Evolutionary conservation across 2,329 filamentous ascomycete genomes (phyloP).

Genomic region (Fusarium bulbicola): DNA sequence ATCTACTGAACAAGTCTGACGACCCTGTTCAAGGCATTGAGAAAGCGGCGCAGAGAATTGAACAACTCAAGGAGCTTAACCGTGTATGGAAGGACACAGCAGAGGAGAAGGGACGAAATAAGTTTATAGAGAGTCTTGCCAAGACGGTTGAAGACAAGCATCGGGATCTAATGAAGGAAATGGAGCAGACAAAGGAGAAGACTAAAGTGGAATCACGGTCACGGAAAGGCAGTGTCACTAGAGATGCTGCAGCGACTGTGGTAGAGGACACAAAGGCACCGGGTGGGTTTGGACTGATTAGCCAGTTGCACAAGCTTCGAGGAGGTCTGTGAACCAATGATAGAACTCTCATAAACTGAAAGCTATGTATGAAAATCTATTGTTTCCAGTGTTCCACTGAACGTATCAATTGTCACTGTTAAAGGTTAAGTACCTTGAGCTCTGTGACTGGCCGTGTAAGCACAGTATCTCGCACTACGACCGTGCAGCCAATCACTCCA

Average conservation of each 20-base stretch:
- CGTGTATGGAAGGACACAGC: constrained; percentile 95
- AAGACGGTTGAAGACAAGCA: constrained; percentile 84
- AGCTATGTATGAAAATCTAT: background rate
- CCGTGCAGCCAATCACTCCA: constrained; percentile 22
- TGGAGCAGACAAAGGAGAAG: constrained; percentile 55
- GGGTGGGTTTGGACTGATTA: constrained; percentile 68
- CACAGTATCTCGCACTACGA: constrained; percentile 4
- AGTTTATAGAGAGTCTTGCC: constrained; percentile 83
- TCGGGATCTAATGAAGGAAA: constrained; percentile 61
- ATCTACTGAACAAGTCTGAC: constrained; percentile 65
- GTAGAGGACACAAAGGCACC: constrained; percentile 55
- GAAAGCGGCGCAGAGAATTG: constrained; percentile 77
- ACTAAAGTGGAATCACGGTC: constrained; percentile 47
- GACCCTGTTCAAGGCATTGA: constrained; percentile 75
- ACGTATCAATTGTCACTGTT: background rate
- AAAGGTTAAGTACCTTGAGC: background rate
- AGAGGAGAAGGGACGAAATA: constrained; percentile 85
- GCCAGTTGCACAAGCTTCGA: constrained; percentile 69
- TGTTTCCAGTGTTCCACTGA: background rate
- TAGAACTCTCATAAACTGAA: background rate
- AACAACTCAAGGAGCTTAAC: constrained; percentile 78
- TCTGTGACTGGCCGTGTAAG: background rate
- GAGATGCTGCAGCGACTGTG: constrained; percentile 37
- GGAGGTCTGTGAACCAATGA: constrained; percentile 55
- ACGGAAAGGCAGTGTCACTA: constrained; percentile 48